Percentiles rank a stretch among this genome's conserved stretches.
Evolutionary conservation across 352 stramenopile species (phyloP).

Genomic region (Phytopythium vexans): DNA sequence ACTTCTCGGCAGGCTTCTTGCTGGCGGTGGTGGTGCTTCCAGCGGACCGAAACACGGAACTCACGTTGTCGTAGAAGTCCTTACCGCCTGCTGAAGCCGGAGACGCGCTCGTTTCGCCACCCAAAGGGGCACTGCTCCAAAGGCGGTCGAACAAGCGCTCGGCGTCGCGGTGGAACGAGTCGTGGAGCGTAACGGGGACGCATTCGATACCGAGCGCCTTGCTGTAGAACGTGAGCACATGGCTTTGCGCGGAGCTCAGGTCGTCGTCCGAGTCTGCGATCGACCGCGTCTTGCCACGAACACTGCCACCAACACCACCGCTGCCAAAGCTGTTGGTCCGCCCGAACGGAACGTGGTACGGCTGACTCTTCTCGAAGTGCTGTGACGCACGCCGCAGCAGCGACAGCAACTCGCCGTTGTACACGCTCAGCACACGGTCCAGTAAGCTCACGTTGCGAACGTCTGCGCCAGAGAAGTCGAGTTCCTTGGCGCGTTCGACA

Average conservation of each 20-base stretch:
- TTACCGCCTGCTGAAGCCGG: constrained; percentile 3
- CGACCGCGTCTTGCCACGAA: constrained; percentile 5
- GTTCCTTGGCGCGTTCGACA: constrained; percentile 75
- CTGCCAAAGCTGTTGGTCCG: constrained; percentile 22
- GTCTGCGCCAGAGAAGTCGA: constrained; percentile 72
- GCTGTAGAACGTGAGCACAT: constrained; percentile 80
- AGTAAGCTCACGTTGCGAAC: constrained; percentile 62
- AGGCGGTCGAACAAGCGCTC: constrained; percentile 85
- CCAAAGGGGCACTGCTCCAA: constrained; percentile 32
- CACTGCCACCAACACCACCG: background rate
- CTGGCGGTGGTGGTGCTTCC: constrained; percentile 18
- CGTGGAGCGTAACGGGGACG: constrained; percentile 62
- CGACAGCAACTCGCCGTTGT: constrained; percentile 58
- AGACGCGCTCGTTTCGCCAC: constrained; percentile 12
- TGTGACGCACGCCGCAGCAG: constrained; percentile 57
- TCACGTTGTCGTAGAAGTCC: constrained; percentile 32
- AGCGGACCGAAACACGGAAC: constrained; percentile 28
- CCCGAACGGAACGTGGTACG: constrained; percentile 45
- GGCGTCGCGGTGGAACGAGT: constrained; percentile 75
- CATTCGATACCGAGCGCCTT: constrained; percentile 75
- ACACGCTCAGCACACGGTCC: constrained; percentile 70
- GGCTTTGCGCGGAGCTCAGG: constrained; percentile 57
- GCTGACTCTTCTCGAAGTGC: constrained; percentile 66
- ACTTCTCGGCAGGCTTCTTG: constrained; percentile 27
- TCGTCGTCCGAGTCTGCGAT: constrained; percentile 22